Conservation (phyloP, 371 early-diverging fungal genomes). For the Gilbertella persicaria region DNA sequence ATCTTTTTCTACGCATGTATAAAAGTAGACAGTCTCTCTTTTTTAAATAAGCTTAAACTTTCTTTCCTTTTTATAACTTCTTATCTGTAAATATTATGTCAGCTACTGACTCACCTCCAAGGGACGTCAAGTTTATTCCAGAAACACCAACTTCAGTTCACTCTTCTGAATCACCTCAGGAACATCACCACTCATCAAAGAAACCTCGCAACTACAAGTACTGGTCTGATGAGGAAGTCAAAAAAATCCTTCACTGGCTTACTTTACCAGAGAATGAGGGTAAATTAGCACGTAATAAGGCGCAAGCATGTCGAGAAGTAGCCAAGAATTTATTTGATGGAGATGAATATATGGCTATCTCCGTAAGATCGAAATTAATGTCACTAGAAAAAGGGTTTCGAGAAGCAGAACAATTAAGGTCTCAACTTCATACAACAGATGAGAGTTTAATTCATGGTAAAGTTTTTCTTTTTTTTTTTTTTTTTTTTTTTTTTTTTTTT, state of each 20-base stretch:
- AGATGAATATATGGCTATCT: conserved; percentile 30
- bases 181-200: conserved; percentile 12
- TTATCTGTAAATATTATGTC: conserved; percentile 7
- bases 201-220: conserved; percentile 29
- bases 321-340: conserved; percentile 27
- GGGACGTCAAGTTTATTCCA: conserved; percentile 14
- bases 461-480: not conserved
- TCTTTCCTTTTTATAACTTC: not conserved
- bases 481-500: not conserved
- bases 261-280: conserved; percentile 27
- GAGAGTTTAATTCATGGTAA: conserved; percentile 20
- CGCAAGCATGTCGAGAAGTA: conserved; percentile 29
- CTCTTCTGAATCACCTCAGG: conserved; percentile 7
- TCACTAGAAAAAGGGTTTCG: conserved; percentile 17
- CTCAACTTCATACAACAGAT: conserved; percentile 12
- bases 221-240: conserved; percentile 31
- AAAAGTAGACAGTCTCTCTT: no score
- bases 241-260: conserved; percentile 21
- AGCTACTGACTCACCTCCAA: conserved; percentile 10
- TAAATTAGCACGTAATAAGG: conserved; percentile 22
- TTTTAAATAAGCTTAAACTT: not conserved
- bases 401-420: conserved; percentile 20
- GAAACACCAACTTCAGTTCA: not conserved
- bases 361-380: conserved; percentile 26
- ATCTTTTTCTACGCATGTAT: no score